These are phyloP conservation scores for Claviceps africana DNA, from an alignment of 2,329 filamentous ascomycete genomes.

Conservation along the genomic window DNA sequence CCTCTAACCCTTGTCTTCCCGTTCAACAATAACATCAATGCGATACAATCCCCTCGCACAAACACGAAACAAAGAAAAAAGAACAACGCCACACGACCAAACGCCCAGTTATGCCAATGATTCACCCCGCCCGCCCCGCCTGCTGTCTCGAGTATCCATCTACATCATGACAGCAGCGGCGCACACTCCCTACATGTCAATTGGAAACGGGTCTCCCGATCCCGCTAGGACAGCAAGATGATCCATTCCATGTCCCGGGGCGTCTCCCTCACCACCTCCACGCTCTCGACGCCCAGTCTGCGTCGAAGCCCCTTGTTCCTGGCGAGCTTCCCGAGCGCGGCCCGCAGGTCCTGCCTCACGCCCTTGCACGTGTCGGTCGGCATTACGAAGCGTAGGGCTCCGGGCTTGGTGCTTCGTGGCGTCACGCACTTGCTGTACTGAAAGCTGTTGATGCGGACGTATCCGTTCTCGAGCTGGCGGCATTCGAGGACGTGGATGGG, in stretches of 20 bases:
- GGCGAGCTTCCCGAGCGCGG: background rate
- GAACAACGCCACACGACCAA: background rate
- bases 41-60: background rate
- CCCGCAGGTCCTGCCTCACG: background rate
- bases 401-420: background rate
- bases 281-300: background rate
- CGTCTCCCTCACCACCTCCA: background rate
- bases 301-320: background rate
- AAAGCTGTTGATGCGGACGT: constrained; percentile 7
- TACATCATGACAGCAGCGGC: background rate
- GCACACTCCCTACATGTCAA: background rate
- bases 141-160: too few species aligned
- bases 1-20: background rate
- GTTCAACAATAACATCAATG: background rate
- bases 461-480: constrained; percentile 3
- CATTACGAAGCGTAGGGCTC: background rate
- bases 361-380: background rate
- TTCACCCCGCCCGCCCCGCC: background rate
- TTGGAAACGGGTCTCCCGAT: background rate
- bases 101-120: background rate
- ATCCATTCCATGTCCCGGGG: background rate
- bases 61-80: background rate
- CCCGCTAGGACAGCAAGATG: background rate
- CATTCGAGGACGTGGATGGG: constrained; percentile 8
- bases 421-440: constrained; percentile 1